These are phyloP conservation scores for Cotoneaster glaucophyllus DNA, from an alignment of 306 rosid genomes.

Conservation along the genomic window DNA sequence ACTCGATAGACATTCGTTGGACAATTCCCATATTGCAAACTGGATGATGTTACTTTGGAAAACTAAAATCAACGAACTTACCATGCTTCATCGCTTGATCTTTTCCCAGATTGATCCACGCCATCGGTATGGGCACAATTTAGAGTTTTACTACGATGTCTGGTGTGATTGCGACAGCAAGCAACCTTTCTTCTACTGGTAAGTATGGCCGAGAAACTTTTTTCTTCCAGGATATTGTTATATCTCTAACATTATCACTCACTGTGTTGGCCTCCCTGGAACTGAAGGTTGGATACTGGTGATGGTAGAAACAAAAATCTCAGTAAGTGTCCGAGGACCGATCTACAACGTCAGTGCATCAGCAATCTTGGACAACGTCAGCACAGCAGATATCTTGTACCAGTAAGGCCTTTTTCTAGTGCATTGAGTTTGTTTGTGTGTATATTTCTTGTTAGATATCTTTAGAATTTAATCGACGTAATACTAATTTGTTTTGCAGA, in stretches of 20 bases:
- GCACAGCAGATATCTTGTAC: slow-evolving; percentile 28
- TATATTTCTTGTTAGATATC: no score
- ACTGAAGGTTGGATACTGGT: slow-evolving; percentile 49
- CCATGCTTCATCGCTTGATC: no score
- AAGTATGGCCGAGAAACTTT: not conserved
- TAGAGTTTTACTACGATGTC: slow-evolving; percentile 38
- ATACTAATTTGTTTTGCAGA: no score
- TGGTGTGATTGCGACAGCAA: slow-evolving; percentile 36
- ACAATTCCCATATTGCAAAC: no score
- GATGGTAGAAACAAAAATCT: slow-evolving; percentile 37
- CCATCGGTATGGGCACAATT: slow-evolving; percentile 47
- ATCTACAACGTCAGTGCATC: slow-evolving; percentile 32
- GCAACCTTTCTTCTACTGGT: slow-evolving; percentile 60
- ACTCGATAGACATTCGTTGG: no score
- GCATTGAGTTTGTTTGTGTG: no score
- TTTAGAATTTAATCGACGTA: no score
- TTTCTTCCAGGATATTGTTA: no score
- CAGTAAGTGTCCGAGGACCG: slow-evolving; percentile 29
- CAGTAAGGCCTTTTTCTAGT: slow-evolving; percentile 20
- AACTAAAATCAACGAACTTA: no score
- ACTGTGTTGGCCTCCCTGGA: not conserved
- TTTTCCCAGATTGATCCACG: slow-evolving; percentile 42
- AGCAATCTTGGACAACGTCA: not conserved
- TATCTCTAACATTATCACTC: no score
- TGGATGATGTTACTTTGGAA: no score